Percentiles rank a stretch among this genome's conserved stretches.
Evolutionary conservation across 2,329 filamentous ascomycete species (phyloP).

Genomic region (Chaetomiaceae sp.): DNA sequence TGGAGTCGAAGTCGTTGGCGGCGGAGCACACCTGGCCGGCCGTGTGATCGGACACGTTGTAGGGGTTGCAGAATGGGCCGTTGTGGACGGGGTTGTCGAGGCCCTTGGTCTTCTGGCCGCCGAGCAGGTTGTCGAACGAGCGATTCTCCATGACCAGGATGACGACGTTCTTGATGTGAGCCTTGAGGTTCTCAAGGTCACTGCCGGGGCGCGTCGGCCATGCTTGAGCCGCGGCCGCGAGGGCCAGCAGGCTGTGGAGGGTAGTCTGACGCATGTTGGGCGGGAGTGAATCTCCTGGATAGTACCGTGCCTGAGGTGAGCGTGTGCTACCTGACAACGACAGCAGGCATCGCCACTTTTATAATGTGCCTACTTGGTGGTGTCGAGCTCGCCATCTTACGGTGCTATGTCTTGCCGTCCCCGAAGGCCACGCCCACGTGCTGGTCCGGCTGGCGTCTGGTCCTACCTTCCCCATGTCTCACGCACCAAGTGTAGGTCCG

Average conservation of each 20-base stretch:
- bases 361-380: too few relatives aligned
- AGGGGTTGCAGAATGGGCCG: constrained; percentile 37
- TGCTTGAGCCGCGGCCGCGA: constrained; percentile 3
- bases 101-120: constrained; percentile 33
- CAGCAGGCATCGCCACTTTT: not conserved
- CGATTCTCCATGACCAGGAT: constrained; percentile 42
- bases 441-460: too few relatives aligned
- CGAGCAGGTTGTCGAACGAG: constrained; percentile 39
- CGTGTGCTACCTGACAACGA: not conserved
- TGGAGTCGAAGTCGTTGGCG: constrained; percentile 35
- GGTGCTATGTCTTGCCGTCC: not conserved
- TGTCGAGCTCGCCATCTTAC: too few relatives aligned
- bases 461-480: not conserved
- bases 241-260: constrained; percentile 4
- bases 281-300: not conserved
- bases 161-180: constrained; percentile 43
- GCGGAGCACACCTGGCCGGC: constrained; percentile 26
- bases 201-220: constrained; percentile 7
- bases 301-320: too few relatives aligned
- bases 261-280: not conserved
- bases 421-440: not conserved
- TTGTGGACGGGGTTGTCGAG: constrained; percentile 38
- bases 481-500: too few relatives aligned
- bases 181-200: constrained; percentile 21
- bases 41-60: constrained; percentile 27